Evolutionary conservation across 2,329 filamentous ascomycete genomes (phyloP).

Genomic region (Phialocephala sp.): DNA sequence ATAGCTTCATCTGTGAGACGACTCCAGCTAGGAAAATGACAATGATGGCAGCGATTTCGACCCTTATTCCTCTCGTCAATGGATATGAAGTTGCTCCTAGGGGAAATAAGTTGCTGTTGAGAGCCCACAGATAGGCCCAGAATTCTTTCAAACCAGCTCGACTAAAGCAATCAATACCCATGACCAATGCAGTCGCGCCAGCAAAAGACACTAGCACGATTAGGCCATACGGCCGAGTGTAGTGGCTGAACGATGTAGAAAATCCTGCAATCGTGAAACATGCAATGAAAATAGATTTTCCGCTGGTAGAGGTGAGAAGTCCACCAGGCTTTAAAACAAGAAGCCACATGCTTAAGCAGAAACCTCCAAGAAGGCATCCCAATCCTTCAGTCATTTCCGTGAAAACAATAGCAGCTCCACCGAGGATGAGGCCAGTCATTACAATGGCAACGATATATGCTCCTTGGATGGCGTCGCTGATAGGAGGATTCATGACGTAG

Average conservation of each 20-base stretch:
- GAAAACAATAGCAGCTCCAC: conserved; percentile 77
- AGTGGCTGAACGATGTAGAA: conserved; percentile 77
- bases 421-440: conserved; percentile 75
- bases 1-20: conserved; percentile 84
- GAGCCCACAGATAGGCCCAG: conserved; percentile 87
- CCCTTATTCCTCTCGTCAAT: conserved; percentile 82
- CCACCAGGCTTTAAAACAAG: conserved; percentile 79
- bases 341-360: conserved; percentile 69
- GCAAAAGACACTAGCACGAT: conserved; percentile 80
- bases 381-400: conserved; percentile 79
- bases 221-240: conserved; percentile 78
- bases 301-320: conserved; percentile 64
- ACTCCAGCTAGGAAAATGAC: conserved; percentile 77
- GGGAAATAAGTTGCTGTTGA: conserved; percentile 84
- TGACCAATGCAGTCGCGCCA: conserved; percentile 77
- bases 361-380: conserved; percentile 58
- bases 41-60: conserved; percentile 80
- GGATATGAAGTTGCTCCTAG: conserved; percentile 79
- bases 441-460: conserved; percentile 83
- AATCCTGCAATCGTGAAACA: conserved; percentile 72
- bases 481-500: conserved; percentile 84
- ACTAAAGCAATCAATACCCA: conserved; percentile 92
- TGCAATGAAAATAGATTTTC: conserved; percentile 77
- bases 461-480: conserved; percentile 78
- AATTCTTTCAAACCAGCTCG: conserved; percentile 93